Conservation (phyloP, 2,329 filamentous ascomycete species). For the Capronia epimyces region DNA sequence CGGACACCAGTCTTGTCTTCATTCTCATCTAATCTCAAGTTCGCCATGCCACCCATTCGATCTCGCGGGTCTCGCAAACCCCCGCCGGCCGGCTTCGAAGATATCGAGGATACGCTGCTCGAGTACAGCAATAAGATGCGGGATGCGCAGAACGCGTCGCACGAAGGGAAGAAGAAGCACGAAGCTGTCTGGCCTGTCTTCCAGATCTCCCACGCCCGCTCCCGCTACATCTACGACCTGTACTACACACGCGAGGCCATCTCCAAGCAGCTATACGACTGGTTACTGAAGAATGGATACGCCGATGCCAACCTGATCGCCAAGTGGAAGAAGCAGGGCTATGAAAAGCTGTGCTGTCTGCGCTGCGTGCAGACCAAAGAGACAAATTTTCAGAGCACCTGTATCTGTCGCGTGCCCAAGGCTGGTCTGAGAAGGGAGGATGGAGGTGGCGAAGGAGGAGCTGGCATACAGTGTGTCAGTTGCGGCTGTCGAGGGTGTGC, state of each 20-base stretch:
- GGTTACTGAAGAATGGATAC: slow-evolving; percentile 92
- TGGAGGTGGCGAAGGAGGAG: slow-evolving; percentile 17
- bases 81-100: slow-evolving; percentile 61
- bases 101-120: slow-evolving; percentile 63
- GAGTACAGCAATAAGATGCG: slow-evolving; percentile 66
- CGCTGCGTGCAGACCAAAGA: slow-evolving; percentile 99
- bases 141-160: slow-evolving; percentile 79
- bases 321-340: slow-evolving; percentile 99
- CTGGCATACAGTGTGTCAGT: slow-evolving; percentile 75
- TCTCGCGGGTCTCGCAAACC: slow-evolving; percentile 55
- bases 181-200: slow-evolving; percentile 97
- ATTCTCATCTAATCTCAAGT: neutral
- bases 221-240: slow-evolving; percentile 90
- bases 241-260: slow-evolving; percentile 99
- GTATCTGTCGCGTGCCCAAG: slow-evolving; percentile 90
- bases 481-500: slow-evolving; percentile 90
- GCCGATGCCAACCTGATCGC: slow-evolving; percentile 93
- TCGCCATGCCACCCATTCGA: slow-evolving; percentile 57
- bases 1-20: too few species aligned
- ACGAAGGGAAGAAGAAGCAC: slow-evolving; percentile 74
- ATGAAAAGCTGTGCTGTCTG: slow-evolving; percentile 96
- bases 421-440: slow-evolving; percentile 77
- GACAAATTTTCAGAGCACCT: slow-evolving; percentile 97
- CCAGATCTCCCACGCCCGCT: slow-evolving; percentile 77
- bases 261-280: slow-evolving; percentile 85